Base-by-base conservation (phyloP, 2,329 filamentous ascomycete genomes). In the Scedosporium apiospermum region DNA sequence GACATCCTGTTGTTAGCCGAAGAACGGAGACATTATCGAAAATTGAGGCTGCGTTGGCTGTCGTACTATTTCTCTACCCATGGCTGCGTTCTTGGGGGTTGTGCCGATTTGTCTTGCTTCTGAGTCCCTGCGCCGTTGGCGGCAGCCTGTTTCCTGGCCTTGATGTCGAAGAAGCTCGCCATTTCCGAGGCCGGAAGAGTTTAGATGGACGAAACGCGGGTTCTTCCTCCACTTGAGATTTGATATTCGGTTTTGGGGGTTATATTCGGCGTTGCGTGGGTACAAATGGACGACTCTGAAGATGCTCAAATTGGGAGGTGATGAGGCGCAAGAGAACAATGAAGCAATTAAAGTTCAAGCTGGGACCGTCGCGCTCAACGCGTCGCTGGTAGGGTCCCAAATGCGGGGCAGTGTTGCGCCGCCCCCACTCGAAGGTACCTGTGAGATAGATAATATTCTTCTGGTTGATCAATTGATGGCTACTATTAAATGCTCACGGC, bases 1-100 rank as follows among this genome's bases (percentile, higher is more conserved):
- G 14, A 51, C 12, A 9, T n/a, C 10, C 14, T 2, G 14, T 49
- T 5, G 12, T 61, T 16, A 57, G 60, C 10, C 2, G 23, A 53
- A 34, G 10, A 26, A 55, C 51, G 6, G 14, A 21, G 12, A 55
- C 23, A 27, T 26, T 23, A 23, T 30, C 46, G 7, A 1, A 1
- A 26, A 27, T 57, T 69, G 78, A 62, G 78, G 71, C 64, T 61
- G 6, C 3, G 18, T 9, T 6, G 51, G 23, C 16, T 6, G 44
- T 65, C 82, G 66, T 80, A 96, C 93, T 97, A 98, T 90, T 98
- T 98, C 80, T 98, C 95, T 61, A 98, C 93, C 95, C 95, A 99
- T 70, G 95, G 95, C 71, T 97, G 93, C 68, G 87, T 80, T 70
- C 84, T 83, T 67, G 82, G 82, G 34, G 80, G 71, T 84, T 88